These are phyloP conservation scores for Seminavis robusta DNA, from an alignment of 108 stramenopile species.

Conservation along the genomic window DNA sequence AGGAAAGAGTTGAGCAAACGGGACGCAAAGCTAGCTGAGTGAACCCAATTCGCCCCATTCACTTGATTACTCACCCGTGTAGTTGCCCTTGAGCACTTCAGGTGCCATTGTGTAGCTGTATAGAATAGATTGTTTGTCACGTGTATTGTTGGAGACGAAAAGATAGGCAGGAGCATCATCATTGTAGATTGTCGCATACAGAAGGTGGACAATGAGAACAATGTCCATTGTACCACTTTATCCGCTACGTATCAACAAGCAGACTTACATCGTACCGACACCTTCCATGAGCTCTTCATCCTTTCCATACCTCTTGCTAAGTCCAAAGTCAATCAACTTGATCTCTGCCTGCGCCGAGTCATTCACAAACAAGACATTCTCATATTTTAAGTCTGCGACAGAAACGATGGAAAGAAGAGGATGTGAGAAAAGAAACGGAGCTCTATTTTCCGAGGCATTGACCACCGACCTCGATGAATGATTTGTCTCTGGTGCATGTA, in stretches of 20 bases:
- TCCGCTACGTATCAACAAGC: too few species aligned
- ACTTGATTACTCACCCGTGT: too few species aligned
- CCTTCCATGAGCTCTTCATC: constrained; percentile 1
- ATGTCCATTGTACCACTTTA: too few species aligned
- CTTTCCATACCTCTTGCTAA: not conserved
- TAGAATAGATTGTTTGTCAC: constrained; percentile 71
- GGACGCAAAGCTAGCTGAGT: too few species aligned
- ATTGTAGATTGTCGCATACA: too few species aligned
- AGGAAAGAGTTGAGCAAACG: too few species aligned
- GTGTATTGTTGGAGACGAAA: too few species aligned
- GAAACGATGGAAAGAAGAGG: constrained; percentile 2
- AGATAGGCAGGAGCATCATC: too few species aligned
- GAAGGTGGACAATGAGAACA: too few species aligned
- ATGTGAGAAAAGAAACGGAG: constrained; percentile 11
- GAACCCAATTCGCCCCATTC: too few species aligned
- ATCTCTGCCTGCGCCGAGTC: constrained; percentile 12
- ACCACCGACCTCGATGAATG: constrained; percentile 82
- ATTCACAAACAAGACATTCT: constrained; percentile 31
- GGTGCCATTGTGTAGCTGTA: constrained; percentile 84
- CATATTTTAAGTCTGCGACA: constrained; percentile 26
- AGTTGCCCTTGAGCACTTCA: constrained; percentile 74
- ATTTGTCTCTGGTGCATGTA: constrained; percentile 84
- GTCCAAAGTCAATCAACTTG: constrained; percentile 6
- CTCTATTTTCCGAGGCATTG: constrained; percentile 28
- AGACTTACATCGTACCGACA: too few species aligned